Conservation (phyloP, 148 eudicot species). For the Suaeda aralocaspica region DNA sequence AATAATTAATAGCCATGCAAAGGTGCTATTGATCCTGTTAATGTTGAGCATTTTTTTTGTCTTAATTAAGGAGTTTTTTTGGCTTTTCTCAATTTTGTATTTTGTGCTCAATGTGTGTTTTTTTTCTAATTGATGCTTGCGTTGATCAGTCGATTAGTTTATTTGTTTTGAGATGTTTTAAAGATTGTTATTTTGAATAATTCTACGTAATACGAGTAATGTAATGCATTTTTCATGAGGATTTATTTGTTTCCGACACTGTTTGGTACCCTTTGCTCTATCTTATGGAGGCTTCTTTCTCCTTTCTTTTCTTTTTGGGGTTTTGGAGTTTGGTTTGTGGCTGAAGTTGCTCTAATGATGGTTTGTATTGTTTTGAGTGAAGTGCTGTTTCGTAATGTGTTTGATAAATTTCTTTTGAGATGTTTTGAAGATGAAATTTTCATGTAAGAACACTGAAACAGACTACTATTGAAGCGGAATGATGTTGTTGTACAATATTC, state of each 20-base stretch:
- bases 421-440: too few relatives aligned
- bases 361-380: neutral
- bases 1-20: neutral
- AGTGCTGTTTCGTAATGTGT: too few relatives aligned
- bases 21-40: neutral
- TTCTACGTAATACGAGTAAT: neutral
- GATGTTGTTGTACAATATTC: too few relatives aligned
- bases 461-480: too few relatives aligned
- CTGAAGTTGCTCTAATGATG: neutral
- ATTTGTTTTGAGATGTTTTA: neutral
- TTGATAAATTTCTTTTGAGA: neutral
- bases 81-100: too few relatives aligned
- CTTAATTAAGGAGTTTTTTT: too few relatives aligned
- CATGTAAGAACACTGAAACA: too few relatives aligned
- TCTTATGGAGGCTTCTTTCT: too few relatives aligned
- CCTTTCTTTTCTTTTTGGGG: too few relatives aligned
- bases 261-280: too few relatives aligned
- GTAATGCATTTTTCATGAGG: neutral
- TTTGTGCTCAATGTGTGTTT: neutral
- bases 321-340: neutral
- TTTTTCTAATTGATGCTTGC: neutral
- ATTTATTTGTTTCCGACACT: too few relatives aligned
- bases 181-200: neutral
- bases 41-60: neutral
- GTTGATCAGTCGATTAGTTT: neutral